phyloP scores from a whole-genome alignment of 805 yeast genomes.

The Teunomyces funiuensis region DNA sequence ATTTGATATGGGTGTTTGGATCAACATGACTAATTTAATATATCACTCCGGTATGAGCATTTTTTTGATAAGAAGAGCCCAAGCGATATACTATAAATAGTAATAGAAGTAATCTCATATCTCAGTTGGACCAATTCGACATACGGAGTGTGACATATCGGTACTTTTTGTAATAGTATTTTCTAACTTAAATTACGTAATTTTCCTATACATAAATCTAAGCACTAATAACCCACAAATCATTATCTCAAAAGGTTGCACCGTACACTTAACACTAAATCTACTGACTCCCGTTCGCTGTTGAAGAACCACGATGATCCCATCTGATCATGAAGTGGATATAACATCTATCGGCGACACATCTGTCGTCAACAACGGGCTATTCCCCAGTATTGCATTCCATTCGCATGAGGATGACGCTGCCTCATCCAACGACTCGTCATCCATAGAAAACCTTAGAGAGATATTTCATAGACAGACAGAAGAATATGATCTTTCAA shows the following conservation, averaged over 20 bases:
- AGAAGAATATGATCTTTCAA: slow-evolving; percentile 13
- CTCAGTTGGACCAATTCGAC: no score
- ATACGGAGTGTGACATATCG: no score
- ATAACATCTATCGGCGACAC: slow-evolving; percentile 11
- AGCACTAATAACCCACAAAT: not conserved
- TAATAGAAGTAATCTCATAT: no score
- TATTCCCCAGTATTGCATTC: slow-evolving; percentile 6
- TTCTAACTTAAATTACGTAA: no score
- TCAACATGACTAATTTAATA: no score
- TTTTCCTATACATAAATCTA: not conserved
- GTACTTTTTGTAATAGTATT: not conserved
- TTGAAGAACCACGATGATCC: slow-evolving; percentile 8
- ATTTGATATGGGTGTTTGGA: no score
- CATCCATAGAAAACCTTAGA: slow-evolving; percentile 3
- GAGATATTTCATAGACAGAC: not conserved
- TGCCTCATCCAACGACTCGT: not conserved
- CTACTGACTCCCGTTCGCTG: not conserved
- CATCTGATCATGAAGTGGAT: slow-evolving; percentile 10
- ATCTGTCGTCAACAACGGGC: slow-evolving; percentile 9
- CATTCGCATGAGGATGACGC: not conserved
- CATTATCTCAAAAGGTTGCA: not conserved
- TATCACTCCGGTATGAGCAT: no score
- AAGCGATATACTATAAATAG: no score
- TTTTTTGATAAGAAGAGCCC: no score
- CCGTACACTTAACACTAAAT: not conserved